Evolutionary conservation across 192 early-diverging fungal species (phyloP).

Genomic region (Coemansia sp.): DNA sequence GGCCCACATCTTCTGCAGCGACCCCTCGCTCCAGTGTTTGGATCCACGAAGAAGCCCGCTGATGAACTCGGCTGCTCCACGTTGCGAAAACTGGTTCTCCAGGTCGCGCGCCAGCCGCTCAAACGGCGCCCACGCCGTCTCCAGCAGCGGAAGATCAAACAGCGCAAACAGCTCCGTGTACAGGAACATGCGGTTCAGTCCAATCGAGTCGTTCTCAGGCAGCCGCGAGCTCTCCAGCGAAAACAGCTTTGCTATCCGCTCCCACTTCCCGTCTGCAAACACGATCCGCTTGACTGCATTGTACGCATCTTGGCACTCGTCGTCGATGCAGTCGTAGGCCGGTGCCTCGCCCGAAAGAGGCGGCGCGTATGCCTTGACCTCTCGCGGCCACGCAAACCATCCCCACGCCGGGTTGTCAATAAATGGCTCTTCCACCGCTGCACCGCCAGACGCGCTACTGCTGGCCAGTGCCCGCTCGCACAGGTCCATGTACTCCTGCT

Average conservation of each 20-base stretch:
- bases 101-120: slow-evolving; percentile 50
- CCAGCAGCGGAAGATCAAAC: slow-evolving; percentile 64
- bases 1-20: slow-evolving; percentile 63
- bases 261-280: slow-evolving; percentile 67
- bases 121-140: slow-evolving; percentile 59
- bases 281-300: slow-evolving; percentile 59
- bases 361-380: slow-evolving; percentile 57
- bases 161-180: slow-evolving; percentile 72
- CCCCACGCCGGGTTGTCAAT: slow-evolving; percentile 67
- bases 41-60: slow-evolving; percentile 81
- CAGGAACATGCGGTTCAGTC: slow-evolving; percentile 58
- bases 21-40: slow-evolving; percentile 76
- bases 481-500: slow-evolving; percentile 20
- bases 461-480: slow-evolving; percentile 38
- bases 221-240: slow-evolving; percentile 66
- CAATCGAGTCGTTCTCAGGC: slow-evolving; percentile 68
- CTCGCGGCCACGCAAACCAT: slow-evolving; percentile 80
- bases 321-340: slow-evolving; percentile 60
- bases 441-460: slow-evolving; percentile 2
- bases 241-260: slow-evolving; percentile 59
- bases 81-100: slow-evolving; percentile 76
- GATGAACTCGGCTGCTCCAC: slow-evolving; percentile 77
- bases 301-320: slow-evolving; percentile 58
- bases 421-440: slow-evolving; percentile 26
- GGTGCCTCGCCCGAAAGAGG: slow-evolving; percentile 30